Evolutionary conservation across 2,329 filamentous ascomycete species (phyloP), one percentile per base, ranked within the genome.

Genomic region (Diaporthe citri): DNA sequence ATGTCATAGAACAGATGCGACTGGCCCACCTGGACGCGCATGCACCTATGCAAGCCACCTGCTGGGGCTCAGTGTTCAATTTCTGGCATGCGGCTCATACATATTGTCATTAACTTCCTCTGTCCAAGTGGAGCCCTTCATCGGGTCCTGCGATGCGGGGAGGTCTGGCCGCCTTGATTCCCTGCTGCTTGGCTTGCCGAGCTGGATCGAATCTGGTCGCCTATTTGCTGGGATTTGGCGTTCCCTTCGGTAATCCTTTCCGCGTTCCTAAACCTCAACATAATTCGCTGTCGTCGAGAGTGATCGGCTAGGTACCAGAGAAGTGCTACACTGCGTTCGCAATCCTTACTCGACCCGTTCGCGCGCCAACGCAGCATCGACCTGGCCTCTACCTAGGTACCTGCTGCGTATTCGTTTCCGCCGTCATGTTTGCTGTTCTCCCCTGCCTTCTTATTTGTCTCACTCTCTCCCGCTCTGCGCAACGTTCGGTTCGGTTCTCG

Each of bases 111-210:
- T 52, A 20, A 67, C 17, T 67, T 15, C 34, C 31, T 55, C 34
- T 41, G 34, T n/a, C 48, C 34, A 22, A 20, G 46, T n/a, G 17
- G 64, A n/a, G 1, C 2, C 4, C 48, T 39, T 41, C 64, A 69
- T 69, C 41, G 31, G 64, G 64, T 28, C 31, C 25, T 8, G 48
- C 22, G 10, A 55, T 69, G 64, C 64, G 64, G 64, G 48, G 64
- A 41, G 31, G 46, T 9, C 34, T 69, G 34, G 34, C 48, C 64
- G 31, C 48, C n/a, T 55, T 41, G 64, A 13, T 39, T 69, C 64
- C 34, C 64, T 55, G 64, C 34, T 15, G 46, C 64, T 55, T 69
- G 48, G 64, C 64, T 34, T 55, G 64, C 64, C 55, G 48, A 69
- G 46, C 48, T 55, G 48, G 48, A 69, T 69, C 48, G 22, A 17